Evolutionary conservation across 2,329 filamentous ascomycete species (phyloP), one percentile per base, ranked within the genome.

Genomic region (Nemania abortiva): DNA sequence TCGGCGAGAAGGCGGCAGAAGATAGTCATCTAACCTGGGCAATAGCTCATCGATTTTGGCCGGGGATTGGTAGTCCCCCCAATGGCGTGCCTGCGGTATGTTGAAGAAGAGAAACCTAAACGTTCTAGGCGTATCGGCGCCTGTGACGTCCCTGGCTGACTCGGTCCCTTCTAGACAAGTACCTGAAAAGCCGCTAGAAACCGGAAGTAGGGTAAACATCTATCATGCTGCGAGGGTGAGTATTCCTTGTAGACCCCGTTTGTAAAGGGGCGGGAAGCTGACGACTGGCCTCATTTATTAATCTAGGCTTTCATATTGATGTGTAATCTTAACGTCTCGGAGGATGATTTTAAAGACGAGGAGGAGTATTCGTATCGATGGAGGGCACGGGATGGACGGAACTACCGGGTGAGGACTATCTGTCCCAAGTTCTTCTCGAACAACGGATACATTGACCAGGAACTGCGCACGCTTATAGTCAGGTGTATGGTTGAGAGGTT

Each of bases 21-120:
- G 13, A 39, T 15, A 2, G 53, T 24, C 6, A 24, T 20, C 59
- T 63, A 37, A 63, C n/a, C 9, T 22, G 31, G 2, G 2, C 6
- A 42, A 31, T 15, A 68, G 66, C 49, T 68, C 34, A 60, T 68
- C 37, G 66, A 68, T 39, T 68, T 68, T 20, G 66, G 66, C 24
- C 60, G 66, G 6, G 65, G 60, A 3, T 20, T 1, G 24, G 9
- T 55, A 45, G 58, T 66, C 4, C 2, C 4, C 2, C 15, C 37
- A n/a, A 18, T 6, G 10, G 22, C 29, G 11, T 27, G 4, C 9
- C 1, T 20, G n/a, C 24, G 22, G 58, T 52, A 61, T n/a, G 58
- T 52, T 22, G 1, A 29, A 31, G 6, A 18, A 4, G 9, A 34
- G 5, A 34, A 34, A 34, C 9, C 31, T 9, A 34, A 34, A 34